phyloP scores from a whole-genome alignment of 2,329 filamentous ascomycete species.

The Westerdykella ornata region DNA sequence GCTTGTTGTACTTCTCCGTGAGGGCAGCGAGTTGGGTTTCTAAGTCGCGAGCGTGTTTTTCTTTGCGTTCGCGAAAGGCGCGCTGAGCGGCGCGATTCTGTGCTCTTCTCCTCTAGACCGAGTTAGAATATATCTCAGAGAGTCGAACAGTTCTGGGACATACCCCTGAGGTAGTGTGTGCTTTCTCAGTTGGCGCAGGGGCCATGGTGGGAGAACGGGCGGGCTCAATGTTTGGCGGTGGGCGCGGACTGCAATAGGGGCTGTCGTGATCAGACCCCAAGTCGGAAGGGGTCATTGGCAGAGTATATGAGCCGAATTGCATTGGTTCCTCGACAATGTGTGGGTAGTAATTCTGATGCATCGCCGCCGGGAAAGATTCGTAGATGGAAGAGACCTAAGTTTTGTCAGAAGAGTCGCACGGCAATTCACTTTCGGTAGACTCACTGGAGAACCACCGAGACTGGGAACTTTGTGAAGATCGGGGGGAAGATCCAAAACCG shows the following conservation, averaged over 20 bases:
- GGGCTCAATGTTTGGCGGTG: slow-evolving; percentile 21
- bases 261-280: slow-evolving; percentile 37
- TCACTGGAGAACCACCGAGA: slow-evolving; percentile 36
- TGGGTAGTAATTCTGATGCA: slow-evolving; percentile 30
- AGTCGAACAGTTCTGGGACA: slow-evolving; percentile 6
- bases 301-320: slow-evolving; percentile 29
- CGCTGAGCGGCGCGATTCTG: slow-evolving; percentile 57
- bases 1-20: slow-evolving; percentile 50
- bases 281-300: slow-evolving; percentile 36
- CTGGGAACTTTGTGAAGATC: slow-evolving; percentile 35
- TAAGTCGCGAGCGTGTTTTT: slow-evolving; percentile 59
- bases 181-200: slow-evolving; percentile 22
- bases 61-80: slow-evolving; percentile 57
- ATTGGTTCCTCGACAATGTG: slow-evolving; percentile 29
- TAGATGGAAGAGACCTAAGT: slow-evolving; percentile 33
- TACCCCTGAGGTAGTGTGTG: slow-evolving; percentile 35
- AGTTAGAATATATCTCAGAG: slow-evolving; percentile 7
- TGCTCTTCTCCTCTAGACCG: slow-evolving; percentile 48
- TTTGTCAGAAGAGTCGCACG: slow-evolving; percentile 2
- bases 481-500: slow-evolving; percentile 29
- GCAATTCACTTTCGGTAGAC: slow-evolving; percentile 5
- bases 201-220: slow-evolving; percentile 13
- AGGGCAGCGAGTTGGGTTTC: slow-evolving; percentile 51
- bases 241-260: slow-evolving; percentile 35
- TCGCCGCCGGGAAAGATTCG: slow-evolving; percentile 28